phyloP scores from a whole-genome alignment of 305 asterid species.

The Fraxinus paxiana region DNA sequence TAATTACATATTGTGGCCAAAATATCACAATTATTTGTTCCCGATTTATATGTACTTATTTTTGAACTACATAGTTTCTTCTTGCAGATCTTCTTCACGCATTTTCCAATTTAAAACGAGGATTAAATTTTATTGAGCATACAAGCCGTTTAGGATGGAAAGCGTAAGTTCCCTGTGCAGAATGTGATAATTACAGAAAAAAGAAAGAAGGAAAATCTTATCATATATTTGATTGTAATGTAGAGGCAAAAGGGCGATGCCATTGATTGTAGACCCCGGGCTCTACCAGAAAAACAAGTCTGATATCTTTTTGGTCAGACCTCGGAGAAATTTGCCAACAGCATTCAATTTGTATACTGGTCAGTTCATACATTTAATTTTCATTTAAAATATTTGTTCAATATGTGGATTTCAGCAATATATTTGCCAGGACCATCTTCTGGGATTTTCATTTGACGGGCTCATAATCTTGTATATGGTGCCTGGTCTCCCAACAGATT shows the following conservation, averaged over 20 bases:
- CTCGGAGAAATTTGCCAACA: constrained; percentile 59
- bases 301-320: constrained; percentile 53
- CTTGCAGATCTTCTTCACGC: constrained; percentile 69
- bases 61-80: constrained; percentile 17
- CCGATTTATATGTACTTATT: background rate
- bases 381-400: background rate
- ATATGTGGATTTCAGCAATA: background rate
- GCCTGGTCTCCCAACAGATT: background rate
- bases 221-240: constrained; percentile 23
- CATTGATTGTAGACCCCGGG: constrained; percentile 43
- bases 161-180: constrained; percentile 44
- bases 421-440: background rate
- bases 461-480: background rate
- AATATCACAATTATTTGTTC: background rate
- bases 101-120: constrained; percentile 52
- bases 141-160: constrained; percentile 74
- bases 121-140: constrained; percentile 64
- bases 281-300: constrained; percentile 48
- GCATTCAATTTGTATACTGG: constrained; percentile 79
- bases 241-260: constrained; percentile 69
- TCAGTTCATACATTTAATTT: constrained; percentile 26
- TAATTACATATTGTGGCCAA: background rate
- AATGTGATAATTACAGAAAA: background rate
- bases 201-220: too few species aligned
- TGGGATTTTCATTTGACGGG: background rate